phyloP scores from a whole-genome alignment of 352 stramenopile species.

The Peronosclerospora sorghi region DNA sequence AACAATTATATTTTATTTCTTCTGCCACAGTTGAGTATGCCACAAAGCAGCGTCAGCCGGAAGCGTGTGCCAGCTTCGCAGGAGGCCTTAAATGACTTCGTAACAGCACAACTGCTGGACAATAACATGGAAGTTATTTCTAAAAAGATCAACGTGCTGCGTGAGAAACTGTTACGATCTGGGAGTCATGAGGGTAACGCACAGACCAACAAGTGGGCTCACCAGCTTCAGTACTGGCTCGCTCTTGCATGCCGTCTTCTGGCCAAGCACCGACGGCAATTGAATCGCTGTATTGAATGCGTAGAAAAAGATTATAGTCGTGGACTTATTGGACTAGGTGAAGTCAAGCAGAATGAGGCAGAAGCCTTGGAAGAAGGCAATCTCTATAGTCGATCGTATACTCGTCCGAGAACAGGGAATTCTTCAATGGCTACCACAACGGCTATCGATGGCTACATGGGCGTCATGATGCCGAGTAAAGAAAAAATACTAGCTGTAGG shows the following conservation, averaged over 20 bases:
- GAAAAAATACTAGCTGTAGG: conserved; percentile 36
- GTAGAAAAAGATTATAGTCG: conserved; percentile 43
- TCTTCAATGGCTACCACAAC: conserved; percentile 1
- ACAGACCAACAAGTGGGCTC: conserved; percentile 31
- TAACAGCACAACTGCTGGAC: conserved; percentile 67
- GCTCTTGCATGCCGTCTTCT: conserved; percentile 45
- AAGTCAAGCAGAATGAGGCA: conserved; percentile 9
- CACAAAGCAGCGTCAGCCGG: conserved; percentile 2
- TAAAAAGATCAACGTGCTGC: conserved; percentile 52
- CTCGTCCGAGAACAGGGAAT: conserved; percentile 12
- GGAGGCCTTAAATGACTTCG: conserved; percentile 49
- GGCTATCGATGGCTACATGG: conserved; percentile 7
- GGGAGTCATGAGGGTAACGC: conserved; percentile 11
- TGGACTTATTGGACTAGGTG: conserved; percentile 21
- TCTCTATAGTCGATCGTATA: conserved; percentile 24
- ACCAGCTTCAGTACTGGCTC: conserved; percentile 55
- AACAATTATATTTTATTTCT: too few relatives aligned
- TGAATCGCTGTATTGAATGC: conserved; percentile 36
- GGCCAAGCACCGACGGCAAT: conserved; percentile 36
- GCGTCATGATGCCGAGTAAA: conserved; percentile 11
- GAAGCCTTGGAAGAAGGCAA: conserved; percentile 17
- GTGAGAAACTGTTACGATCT: conserved; percentile 32
- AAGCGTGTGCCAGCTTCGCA: conserved; percentile 26
- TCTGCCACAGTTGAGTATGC: neutral
- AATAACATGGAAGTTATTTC: conserved; percentile 67